phyloP scores from a whole-genome alignment of 345 rosid genomes.

The Combretum micranthum region DNA sequence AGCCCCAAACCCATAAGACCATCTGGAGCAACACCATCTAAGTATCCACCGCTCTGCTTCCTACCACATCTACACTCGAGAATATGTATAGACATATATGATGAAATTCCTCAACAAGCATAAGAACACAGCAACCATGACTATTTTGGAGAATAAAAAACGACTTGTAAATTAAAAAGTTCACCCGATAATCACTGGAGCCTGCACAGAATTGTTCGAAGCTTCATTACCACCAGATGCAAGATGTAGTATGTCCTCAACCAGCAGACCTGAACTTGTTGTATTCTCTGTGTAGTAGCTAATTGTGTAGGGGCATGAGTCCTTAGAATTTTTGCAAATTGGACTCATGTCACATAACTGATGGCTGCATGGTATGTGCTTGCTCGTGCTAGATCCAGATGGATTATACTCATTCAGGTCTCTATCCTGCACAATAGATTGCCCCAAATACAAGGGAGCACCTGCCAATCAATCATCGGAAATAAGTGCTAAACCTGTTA shows the following conservation, averaged over 20 bases:
- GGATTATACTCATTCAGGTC: slow-evolving; percentile 72
- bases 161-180: slow-evolving; percentile 11
- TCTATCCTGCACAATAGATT: slow-evolving; percentile 90
- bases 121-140: slow-evolving; percentile 1
- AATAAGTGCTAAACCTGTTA: slow-evolving; percentile 78
- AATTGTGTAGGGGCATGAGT: slow-evolving; percentile 61
- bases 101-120: not conserved
- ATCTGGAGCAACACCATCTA: slow-evolving; percentile 80
- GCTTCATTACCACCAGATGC: slow-evolving; percentile 27
- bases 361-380: slow-evolving; percentile 65
- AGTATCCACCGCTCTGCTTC: slow-evolving; percentile 78
- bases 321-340: slow-evolving; percentile 47
- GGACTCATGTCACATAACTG: slow-evolving; percentile 46
- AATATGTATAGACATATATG: slow-evolving; percentile 5
- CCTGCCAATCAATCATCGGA: slow-evolving; percentile 97
- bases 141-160: not conserved
- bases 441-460: slow-evolving; percentile 93
- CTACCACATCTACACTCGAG: slow-evolving; percentile 64
- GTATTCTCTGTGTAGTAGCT: slow-evolving; percentile 47
- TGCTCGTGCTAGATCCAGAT: slow-evolving; percentile 67
- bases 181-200: slow-evolving; percentile 68
- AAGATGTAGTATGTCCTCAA: slow-evolving; percentile 66
- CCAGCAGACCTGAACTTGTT: slow-evolving; percentile 76
- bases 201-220: slow-evolving; percentile 44
- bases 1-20: slow-evolving; percentile 89